Percentiles rank a stretch among this genome's conserved stretches.
Conservation (phyloP, 2,329 filamentous ascomycete genomes). For the Albifimbria verrucaria region DNA sequence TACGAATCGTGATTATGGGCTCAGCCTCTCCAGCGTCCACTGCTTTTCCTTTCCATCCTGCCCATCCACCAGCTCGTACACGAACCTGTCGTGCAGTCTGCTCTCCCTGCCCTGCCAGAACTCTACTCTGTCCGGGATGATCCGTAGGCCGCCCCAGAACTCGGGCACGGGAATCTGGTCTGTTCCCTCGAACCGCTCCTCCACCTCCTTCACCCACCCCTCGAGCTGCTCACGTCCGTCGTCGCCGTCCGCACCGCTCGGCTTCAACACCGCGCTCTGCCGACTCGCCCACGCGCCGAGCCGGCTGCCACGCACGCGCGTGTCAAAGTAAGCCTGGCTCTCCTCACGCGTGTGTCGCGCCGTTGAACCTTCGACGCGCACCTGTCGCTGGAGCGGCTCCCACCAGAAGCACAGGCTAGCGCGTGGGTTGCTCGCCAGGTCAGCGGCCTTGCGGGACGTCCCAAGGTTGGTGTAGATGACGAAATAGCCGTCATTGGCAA, state of each 20-base stretch:
- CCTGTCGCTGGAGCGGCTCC: conserved; percentile 81
- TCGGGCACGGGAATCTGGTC: conserved; percentile 85
- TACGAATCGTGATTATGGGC: conserved; percentile 49
- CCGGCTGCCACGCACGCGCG: conserved; percentile 71
- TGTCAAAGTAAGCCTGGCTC: conserved; percentile 66
- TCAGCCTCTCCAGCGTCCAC: conserved; percentile 72
- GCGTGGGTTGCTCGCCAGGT: conserved; percentile 70
- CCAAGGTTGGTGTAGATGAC: conserved; percentile 94
- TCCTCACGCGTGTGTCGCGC: conserved; percentile 67
- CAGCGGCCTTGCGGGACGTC: conserved; percentile 65
- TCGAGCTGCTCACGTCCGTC: conserved; percentile 75
- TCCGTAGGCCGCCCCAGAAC: conserved; percentile 90
- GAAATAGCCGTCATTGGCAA: conserved; percentile 73
- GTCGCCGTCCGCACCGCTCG: conserved; percentile 39
- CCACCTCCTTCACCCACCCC: conserved; percentile 70
- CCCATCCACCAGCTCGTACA: conserved; percentile 64
- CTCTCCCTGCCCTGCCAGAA: conserved; percentile 95
- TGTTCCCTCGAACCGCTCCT: conserved; percentile 68
- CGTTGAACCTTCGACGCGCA: conserved; percentile 78
- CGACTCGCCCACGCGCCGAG: conserved; percentile 91
- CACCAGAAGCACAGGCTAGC: conserved; percentile 90
- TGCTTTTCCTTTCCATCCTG: conserved; percentile 38
- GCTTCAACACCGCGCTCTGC: conserved; percentile 74
- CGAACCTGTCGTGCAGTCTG: conserved; percentile 89
- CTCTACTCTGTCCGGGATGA: conserved; percentile 83